Base-by-base conservation (phyloP, 2,329 filamentous ascomycete species). In the Pseudogymnoascus pannorum region DNA sequence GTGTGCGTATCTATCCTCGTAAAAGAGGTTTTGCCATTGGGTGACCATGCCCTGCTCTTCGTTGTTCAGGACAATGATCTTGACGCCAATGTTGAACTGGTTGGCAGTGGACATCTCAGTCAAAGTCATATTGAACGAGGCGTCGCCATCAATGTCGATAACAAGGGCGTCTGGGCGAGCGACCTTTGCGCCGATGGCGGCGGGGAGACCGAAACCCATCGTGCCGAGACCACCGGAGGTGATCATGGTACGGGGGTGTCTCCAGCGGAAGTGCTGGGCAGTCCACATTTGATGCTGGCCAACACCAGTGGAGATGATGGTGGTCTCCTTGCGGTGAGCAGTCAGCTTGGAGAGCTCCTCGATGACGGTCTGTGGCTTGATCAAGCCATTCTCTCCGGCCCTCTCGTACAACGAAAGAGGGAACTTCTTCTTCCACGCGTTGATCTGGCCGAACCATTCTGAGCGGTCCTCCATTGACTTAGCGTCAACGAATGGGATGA, bases 221-320 rank as follows among this genome's bases (percentile, higher is more conserved):
- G 91, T 95, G 64, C 92, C 92, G 16, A 97, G 86, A 73, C 94
- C 94, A 74, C 94, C 94, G 1, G 92, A 97, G 31, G 93, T 97
- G 77, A 99, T 89, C 89, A 97, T 95, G 65, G 89, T 90, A 67
- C 94, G 87, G 31, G 94, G 93, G 70, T 92, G 78, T 66, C 91
- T 85, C 93, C 94, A 97, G 70, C 92, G 86, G 86, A 92, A 97
- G 80, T 96, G 92, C 78, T 97, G 93, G 4, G 92, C 94, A 24
- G 90, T 84, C 94, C 93, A 97, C 94, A 97, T 97, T 76, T 99
- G 93, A 78, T 97, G 93, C 76, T 97, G 94, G 42, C 94, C 94
- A 8, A 97, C 94, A 76, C 93, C 94, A 2, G 93, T 97, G 2
- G 92, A 79, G 72, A 99, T 96, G 72, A 96, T 86, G 26, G 91